Evolutionary conservation across 345 rosid species (phyloP).

Genomic region (Raphanus raphanistrum): DNA sequence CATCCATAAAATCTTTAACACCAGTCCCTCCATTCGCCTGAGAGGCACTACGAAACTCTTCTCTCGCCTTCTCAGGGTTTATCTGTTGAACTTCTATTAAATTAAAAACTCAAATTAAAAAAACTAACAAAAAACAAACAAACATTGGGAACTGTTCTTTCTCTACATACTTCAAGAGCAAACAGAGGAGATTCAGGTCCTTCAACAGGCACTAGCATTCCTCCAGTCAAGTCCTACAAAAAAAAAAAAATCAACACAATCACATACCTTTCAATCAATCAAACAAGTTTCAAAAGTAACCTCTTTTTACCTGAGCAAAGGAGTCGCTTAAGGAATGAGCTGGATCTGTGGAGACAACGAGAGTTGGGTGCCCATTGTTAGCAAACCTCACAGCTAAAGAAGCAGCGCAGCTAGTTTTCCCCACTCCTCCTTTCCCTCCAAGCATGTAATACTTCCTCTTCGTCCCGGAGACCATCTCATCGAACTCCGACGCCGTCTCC

Average conservation of each 20-base stretch:
- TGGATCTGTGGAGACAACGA: constrained; percentile 97
- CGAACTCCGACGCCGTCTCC: constrained; percentile 73
- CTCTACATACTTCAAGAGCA: constrained; percentile 78
- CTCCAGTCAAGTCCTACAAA: constrained; percentile 85
- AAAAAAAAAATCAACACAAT: not conserved
- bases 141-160: not conserved
- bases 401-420: constrained; percentile 98
- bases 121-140: not conserved
- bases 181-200: constrained; percentile 91
- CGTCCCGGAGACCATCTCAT: constrained; percentile 83
- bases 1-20: constrained; percentile 93
- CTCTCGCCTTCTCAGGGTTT: constrained; percentile 94
- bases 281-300: not conserved
- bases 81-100: constrained; percentile 55
- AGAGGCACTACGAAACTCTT: constrained; percentile 77
- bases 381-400: constrained; percentile 96
- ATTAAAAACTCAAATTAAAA: constrained; percentile 38
- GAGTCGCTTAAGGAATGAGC: constrained; percentile 98
- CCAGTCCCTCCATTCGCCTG: constrained; percentile 80
- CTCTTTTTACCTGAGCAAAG: constrained; percentile 73
- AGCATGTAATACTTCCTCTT: constrained; percentile 92
- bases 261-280: constrained; percentile 2
- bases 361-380: constrained; percentile 92
- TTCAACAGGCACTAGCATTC: constrained; percentile 78
- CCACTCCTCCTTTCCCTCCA: constrained; percentile 99